These are phyloP conservation scores for Chlorella sorokiniana DNA, from an alignment of 139 green algal genomes.

Conservation along the genomic window DNA sequence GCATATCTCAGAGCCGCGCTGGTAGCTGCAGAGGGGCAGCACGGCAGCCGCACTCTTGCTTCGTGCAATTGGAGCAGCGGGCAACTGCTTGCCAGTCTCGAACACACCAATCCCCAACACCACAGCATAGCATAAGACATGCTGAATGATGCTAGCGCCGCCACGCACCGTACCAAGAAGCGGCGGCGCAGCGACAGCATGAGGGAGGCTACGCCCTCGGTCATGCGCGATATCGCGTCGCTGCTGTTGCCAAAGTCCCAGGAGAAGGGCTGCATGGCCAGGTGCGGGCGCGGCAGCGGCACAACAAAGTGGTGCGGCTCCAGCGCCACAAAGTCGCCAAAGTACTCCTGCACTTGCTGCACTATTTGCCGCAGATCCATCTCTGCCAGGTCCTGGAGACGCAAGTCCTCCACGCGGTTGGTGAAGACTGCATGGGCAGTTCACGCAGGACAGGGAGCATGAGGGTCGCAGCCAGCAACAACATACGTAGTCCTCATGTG, in stretches of 20 bases:
- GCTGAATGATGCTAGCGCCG: neutral
- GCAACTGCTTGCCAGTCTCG: neutral
- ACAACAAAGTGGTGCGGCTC: slow-evolving; percentile 84
- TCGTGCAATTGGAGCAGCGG: neutral
- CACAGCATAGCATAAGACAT: neutral
- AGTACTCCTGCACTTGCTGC: slow-evolving; percentile 80
- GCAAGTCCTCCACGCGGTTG: slow-evolving; percentile 86
- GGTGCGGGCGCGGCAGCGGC: slow-evolving; percentile 52
- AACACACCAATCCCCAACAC: neutral
- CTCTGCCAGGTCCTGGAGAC: slow-evolving; percentile 95
- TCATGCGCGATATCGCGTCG: slow-evolving; percentile 61
- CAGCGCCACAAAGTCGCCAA: slow-evolving; percentile 86
- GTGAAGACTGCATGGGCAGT: slow-evolving; percentile 71
- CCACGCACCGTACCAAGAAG: slow-evolving; percentile 68
- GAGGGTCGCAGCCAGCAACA: too few species aligned
- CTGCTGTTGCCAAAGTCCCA: slow-evolving; percentile 58
- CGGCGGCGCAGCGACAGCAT: slow-evolving; percentile 79
- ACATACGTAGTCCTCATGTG: too few species aligned
- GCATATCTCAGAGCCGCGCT: slow-evolving; percentile 70
- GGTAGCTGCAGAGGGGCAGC: slow-evolving; percentile 57
- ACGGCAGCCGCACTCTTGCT: neutral
- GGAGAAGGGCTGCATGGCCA: slow-evolving; percentile 49
- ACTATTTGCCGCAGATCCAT: slow-evolving; percentile 83
- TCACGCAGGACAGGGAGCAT: neutral
- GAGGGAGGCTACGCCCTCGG: slow-evolving; percentile 81